These are phyloP conservation scores for Amniculicola lignicola DNA, from an alignment of 495 filamentous ascomycete species.

Conservation along the genomic window DNA sequence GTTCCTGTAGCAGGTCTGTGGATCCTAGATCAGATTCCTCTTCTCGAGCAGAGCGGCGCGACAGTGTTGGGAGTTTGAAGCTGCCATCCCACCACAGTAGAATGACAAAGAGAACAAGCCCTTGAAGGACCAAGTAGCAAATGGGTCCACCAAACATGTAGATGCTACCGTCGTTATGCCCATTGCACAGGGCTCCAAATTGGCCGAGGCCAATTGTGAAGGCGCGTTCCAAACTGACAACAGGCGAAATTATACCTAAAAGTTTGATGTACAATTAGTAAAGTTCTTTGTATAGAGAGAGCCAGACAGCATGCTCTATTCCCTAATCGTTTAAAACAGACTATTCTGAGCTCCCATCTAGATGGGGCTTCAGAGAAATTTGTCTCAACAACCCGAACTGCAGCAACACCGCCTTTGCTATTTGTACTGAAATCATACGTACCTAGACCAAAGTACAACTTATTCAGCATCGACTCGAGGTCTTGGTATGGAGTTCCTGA, in stretches of 20 bases:
- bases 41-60: constrained; percentile 3
- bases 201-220: constrained; percentile 72
- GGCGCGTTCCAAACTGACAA: constrained; percentile 63
- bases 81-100: constrained; percentile 56
- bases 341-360: no score
- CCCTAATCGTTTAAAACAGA: no score
- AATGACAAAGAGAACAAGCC: constrained; percentile 59
- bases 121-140: constrained; percentile 68
- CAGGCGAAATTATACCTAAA: constrained; percentile 63
- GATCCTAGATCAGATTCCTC: constrained; percentile 49
- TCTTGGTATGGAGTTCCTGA: constrained; percentile 61
- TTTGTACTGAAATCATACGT: no score
- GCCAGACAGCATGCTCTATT: no score
- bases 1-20: constrained; percentile 49
- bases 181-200: constrained; percentile 70
- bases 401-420: no score
- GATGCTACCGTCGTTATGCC: constrained; percentile 58
- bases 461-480: constrained; percentile 56
- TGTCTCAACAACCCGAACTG: no score
- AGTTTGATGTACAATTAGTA: no score
- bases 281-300: no score
- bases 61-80: constrained; percentile 38
- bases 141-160: constrained; percentile 76
- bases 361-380: no score
- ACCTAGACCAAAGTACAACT: constrained; percentile 69